Base-by-base conservation (phyloP, 768 basidiomycete species). In the Gloeostereum incarnatum region DNA sequence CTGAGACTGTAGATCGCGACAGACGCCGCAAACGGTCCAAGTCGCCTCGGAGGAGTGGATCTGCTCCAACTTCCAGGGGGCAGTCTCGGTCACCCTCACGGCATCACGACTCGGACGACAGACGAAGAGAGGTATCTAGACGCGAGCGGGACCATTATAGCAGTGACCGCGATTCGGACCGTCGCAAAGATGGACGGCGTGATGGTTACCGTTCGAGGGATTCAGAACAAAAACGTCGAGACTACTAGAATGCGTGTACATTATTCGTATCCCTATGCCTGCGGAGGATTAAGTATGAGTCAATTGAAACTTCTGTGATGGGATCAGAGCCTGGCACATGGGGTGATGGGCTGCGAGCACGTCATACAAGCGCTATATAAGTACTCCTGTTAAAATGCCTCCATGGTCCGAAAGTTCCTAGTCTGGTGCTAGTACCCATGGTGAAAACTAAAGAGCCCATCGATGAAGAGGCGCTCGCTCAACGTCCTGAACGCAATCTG, bases 1-100 rank as follows among this genome's bases (percentile, higher is more conserved):
- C 47, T 26, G 49, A 52, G 34, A 38, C 22, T 26, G 29, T 46
- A 41, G 36, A 48, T 43, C 27, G 40, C 39, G 40, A 43, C 36
- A 43, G 44, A 26, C 48, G 40, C 49, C 60, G 44, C 56, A 58
- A 55, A 46, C 58, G 55, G 46, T 65, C 51, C 35, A 60, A 55
- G 40, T 71, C 58, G 18, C 66, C 62, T 31, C 51, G 52, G 18
- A 48, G 50, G 25, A 51, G 60, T 9, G 53, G 58, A 1, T 67
- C 68, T n/a, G 52, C 57, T 2, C 52, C 59, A 11, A 55, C 55
- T 16, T 80, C 79, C 3, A 58, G 73, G 44, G 61, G 70, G 31
- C 52, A 45, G 26, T 81, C 77, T 3, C 58, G 68, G 42, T 76
- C 78, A 2, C 74, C 75, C 0, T 58, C 52, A 33, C 54, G 53